Conservation (phyloP, 306 rosid genomes). For the Pterocarpus macrocarpus region DNA sequence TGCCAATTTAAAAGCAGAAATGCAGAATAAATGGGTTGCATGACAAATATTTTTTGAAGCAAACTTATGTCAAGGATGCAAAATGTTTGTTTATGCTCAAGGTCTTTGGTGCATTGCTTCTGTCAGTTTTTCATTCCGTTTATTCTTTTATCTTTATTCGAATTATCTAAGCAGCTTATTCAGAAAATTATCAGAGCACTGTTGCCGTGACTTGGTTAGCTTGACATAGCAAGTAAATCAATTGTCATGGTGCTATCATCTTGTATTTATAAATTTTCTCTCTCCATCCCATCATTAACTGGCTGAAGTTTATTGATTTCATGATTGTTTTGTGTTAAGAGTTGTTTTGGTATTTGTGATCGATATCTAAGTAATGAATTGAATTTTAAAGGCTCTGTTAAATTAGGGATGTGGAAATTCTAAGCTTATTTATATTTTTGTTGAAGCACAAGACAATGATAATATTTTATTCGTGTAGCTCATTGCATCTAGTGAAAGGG, state of each 20-base stretch:
- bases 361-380: not conserved
- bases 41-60: constrained; percentile 4
- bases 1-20: not conserved
- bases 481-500: not conserved
- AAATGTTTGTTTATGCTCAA: not conserved
- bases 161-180: too few relatives aligned
- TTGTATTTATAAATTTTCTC: constrained; percentile 4
- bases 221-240: constrained; percentile 34
- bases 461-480: not conserved
- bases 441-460: not conserved
- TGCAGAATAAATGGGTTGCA: constrained; percentile 20
- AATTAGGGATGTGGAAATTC: constrained; percentile 18
- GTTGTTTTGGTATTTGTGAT: constrained; percentile 30
- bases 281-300: not conserved
- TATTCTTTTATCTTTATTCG: too few relatives aligned
- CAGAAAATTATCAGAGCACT: too few relatives aligned
- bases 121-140: too few relatives aligned
- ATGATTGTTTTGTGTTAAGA: constrained; percentile 5
- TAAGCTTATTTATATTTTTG: not conserved
- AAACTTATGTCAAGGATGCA: not conserved
- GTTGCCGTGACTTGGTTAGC: constrained; percentile 7
- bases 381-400: not conserved
- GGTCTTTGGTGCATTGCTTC: not conserved
- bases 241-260: not conserved
- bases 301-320: not conserved